Evolutionary conservation across 345 rosid genomes (phyloP), one percentile per base, ranked within the genome.

Genomic region (Moricandia arvensis): DNA sequence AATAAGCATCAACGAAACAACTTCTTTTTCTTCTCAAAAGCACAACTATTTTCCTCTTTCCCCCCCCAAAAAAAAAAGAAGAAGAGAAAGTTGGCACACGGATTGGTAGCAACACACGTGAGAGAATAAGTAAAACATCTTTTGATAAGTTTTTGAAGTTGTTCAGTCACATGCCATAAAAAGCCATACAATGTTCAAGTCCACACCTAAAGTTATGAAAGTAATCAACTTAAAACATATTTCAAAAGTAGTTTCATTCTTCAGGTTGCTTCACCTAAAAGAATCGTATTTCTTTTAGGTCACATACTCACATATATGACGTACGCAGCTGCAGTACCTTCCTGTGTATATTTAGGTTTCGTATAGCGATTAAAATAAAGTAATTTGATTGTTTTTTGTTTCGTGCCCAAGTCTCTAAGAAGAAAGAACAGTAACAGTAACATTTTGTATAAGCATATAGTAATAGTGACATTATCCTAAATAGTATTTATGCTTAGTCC

Each of bases 31-130:
- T 72, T 68, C 74, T 73, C 60, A 61, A 79, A 79, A 73, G 71
- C 74, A 37, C 60, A 68, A 73, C 69, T 66, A 66, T 59, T 72
- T 78, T 78, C 66, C 35, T 15, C 26, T 78, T 72, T 59, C 9
- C n/a, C n/a, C n/a, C n/a, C n/a, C 1, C 68, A 4, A 2, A 27
- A 33, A 51, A 66, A 37, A 65, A 21, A 21, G 24, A 21, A 27
- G 47, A 72, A 79, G 65, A 68, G 65, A 67, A 79, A 67, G 81
- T 67, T 79, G 31, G 63, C 78, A 68, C 78, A 79, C 78, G 81
- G 2, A 73, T 79, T 79, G 70, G 78, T 73, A 59, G 62, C 51
- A 41, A 30, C 71, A 79, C 81, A 79, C 82, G 78, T 79, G 78
- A 68, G 75, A 79, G 81, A 72, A 72, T 57, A 45, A 37, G 31